phyloP scores from a whole-genome alignment of 352 stramenopile genomes.

The Pythium folliculosum region DNA sequence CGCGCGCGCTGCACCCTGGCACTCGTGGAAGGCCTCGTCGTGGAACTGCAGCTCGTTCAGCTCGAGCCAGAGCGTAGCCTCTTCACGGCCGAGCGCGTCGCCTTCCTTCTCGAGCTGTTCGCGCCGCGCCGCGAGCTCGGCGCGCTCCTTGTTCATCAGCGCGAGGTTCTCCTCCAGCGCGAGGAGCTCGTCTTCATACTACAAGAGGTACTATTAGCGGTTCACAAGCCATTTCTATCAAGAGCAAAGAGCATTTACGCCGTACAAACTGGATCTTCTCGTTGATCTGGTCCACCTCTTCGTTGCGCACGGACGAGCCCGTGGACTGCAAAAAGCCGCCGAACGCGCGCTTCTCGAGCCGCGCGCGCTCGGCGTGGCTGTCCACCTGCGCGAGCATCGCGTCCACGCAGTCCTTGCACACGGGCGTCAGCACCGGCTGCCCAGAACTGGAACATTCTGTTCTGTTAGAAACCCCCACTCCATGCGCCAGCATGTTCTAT shows the following conservation, averaged over 20 bases:
- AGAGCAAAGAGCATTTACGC: too few relatives aligned
- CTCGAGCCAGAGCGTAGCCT: conserved; percentile 55
- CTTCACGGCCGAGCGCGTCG: conserved; percentile 48
- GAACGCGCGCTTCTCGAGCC: conserved; percentile 74
- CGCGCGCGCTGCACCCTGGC: conserved; percentile 54
- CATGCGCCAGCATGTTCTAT: too few relatives aligned
- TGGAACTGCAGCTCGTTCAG: conserved; percentile 59
- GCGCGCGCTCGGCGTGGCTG: conserved; percentile 67
- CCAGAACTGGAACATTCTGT: too few relatives aligned
- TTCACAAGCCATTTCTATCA: too few relatives aligned
- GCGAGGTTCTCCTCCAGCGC: conserved; percentile 60
- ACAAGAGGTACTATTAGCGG: too few relatives aligned
- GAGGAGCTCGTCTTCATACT: conserved; percentile 74
- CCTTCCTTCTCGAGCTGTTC: conserved; percentile 51
- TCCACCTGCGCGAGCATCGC: conserved; percentile 75
- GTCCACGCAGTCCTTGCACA: conserved; percentile 79
- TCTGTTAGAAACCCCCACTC: too few relatives aligned
- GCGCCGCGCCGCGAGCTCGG: conserved; percentile 50
- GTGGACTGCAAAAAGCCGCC: conserved; percentile 59
- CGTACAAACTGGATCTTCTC: conserved; percentile 77
- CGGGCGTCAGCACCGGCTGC: conserved; percentile 57
- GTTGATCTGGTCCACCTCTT: conserved; percentile 66
- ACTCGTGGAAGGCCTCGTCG: conserved; percentile 50
- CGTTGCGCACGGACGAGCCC: conserved; percentile 42
- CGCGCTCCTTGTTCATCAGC: conserved; percentile 74